Evolutionary conservation across 352 stramenopile species (phyloP).

Genomic region (Phytophthora tentaculata): DNA sequence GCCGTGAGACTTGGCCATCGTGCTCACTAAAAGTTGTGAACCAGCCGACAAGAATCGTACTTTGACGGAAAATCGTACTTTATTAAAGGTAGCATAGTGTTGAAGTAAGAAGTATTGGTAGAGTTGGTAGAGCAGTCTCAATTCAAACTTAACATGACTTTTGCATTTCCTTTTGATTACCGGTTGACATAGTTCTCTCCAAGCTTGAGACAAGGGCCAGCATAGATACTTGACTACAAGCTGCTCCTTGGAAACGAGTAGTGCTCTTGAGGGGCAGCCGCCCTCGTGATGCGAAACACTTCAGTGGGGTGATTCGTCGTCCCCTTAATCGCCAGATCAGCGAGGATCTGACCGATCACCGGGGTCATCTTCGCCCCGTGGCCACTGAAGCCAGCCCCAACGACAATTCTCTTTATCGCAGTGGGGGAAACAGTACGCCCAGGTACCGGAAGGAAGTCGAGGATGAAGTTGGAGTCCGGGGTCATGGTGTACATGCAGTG

Average conservation of each 20-base stretch:
- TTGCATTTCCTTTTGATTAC: too few species aligned
- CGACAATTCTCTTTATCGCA: slow-evolving; percentile 53
- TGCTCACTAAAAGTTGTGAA: slow-evolving; percentile 7
- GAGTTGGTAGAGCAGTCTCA: too few species aligned
- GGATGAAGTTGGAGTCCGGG: slow-evolving; percentile 74
- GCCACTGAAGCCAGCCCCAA: slow-evolving; percentile 78
- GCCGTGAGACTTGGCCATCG: slow-evolving; percentile 28
- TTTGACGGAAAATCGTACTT: slow-evolving; percentile 17
- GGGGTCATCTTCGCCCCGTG: slow-evolving; percentile 89
- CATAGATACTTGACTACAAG: neutral
- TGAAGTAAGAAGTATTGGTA: too few species aligned
- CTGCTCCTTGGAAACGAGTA: slow-evolving; percentile 13
- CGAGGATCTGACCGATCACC: slow-evolving; percentile 82
- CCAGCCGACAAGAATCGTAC: slow-evolving; percentile 22
- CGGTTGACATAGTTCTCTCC: too few species aligned
- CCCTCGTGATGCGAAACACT: slow-evolving; percentile 39
- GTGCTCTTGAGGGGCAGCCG: neutral
- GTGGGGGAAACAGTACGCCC: neutral
- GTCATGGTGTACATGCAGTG: slow-evolving; percentile 90
- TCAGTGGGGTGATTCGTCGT: slow-evolving; percentile 54
- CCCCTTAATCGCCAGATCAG: slow-evolving; percentile 64
- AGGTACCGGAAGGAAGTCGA: slow-evolving; percentile 53
- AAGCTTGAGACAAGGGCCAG: neutral
- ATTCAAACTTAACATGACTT: too few species aligned
- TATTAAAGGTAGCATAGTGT: neutral